A percentile compares a stretch with the other conserved stretches of the same genome.
phyloP scores from a whole-genome alignment of 805 yeast species.

The Candida palmyrensis region DNA sequence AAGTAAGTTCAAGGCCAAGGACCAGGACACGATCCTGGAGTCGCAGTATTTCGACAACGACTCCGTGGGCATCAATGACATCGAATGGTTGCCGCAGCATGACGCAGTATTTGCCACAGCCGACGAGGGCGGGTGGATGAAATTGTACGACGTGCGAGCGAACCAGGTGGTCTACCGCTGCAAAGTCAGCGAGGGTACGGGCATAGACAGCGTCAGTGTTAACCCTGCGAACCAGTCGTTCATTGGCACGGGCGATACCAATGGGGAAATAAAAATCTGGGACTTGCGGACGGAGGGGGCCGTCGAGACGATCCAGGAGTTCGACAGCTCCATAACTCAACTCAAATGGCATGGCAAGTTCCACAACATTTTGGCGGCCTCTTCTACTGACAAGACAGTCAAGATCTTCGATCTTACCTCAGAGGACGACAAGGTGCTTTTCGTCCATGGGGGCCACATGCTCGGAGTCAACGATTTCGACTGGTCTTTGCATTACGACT shows the following conservation, averaged over 20 bases:
- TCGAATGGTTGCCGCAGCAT: slow-evolving; percentile 64
- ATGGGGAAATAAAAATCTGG: slow-evolving; percentile 55
- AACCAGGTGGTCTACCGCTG: slow-evolving; percentile 6
- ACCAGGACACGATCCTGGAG: slow-evolving; percentile 8
- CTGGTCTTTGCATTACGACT: slow-evolving; percentile 73
- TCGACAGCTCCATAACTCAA: slow-evolving; percentile 55
- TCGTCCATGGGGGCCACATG: slow-evolving; percentile 83
- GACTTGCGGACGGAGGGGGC: slow-evolving; percentile 48
- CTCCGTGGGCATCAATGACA: slow-evolving; percentile 59
- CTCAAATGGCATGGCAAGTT: slow-evolving; percentile 67
- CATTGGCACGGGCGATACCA: slow-evolving; percentile 63
- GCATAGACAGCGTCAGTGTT: slow-evolving; percentile 56
- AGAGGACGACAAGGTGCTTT: slow-evolving; percentile 32
- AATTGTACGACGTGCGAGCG: slow-evolving; percentile 50
- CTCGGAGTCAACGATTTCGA: slow-evolving; percentile 78
- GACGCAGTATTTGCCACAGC: slow-evolving; percentile 57
- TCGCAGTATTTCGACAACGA: slow-evolving; percentile 15
- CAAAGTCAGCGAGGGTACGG: slow-evolving; percentile 16
- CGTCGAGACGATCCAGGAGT: slow-evolving; percentile 10
- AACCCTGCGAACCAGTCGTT: slow-evolving; percentile 52
- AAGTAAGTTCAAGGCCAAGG: slow-evolving; percentile 24
- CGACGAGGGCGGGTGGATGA: slow-evolving; percentile 56
- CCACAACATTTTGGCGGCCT: slow-evolving; percentile 54
- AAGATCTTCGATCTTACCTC: slow-evolving; percentile 53
- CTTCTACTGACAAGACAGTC: slow-evolving; percentile 60